phyloP scores from a whole-genome alignment of 2,329 filamentous ascomycete species.

The Dactylellina cionopaga region DNA sequence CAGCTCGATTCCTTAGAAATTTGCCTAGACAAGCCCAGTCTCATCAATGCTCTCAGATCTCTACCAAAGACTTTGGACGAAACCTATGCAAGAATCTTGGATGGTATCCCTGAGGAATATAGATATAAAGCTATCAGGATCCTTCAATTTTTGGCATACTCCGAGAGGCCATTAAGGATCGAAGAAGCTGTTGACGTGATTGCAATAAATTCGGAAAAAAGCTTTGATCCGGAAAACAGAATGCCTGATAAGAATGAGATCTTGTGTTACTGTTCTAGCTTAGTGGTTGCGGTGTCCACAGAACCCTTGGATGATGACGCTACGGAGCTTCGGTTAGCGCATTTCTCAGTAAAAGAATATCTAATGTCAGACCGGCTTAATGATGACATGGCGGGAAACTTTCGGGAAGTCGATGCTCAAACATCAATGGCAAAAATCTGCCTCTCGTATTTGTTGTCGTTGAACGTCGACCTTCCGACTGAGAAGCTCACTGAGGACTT shows the following conservation, averaged over 20 bases:
- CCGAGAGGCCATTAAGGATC: slow-evolving; percentile 54
- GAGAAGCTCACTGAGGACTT: slow-evolving; percentile 22
- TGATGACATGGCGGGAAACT: slow-evolving; percentile 27
- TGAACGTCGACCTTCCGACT: slow-evolving; percentile 8
- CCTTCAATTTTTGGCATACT: slow-evolving; percentile 57
- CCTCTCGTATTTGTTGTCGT: slow-evolving; percentile 55
- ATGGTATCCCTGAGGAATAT: slow-evolving; percentile 52
- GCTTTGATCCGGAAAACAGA: slow-evolving; percentile 43
- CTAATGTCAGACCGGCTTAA: slow-evolving; percentile 55
- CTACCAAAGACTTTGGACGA: slow-evolving; percentile 54
- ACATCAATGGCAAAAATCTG: slow-evolving; percentile 54
- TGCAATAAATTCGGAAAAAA: background rate
- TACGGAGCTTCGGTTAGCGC: slow-evolving; percentile 26
- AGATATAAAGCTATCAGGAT: slow-evolving; percentile 54
- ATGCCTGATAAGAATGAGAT: slow-evolving; percentile 54
- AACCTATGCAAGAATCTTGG: slow-evolving; percentile 57
- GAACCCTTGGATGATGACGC: background rate
- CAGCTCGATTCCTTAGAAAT: slow-evolving; percentile 57
- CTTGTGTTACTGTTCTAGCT: background rate
- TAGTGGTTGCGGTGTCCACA: slow-evolving; percentile 45
- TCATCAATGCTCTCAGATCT: slow-evolving; percentile 48
- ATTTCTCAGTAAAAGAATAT: slow-evolving; percentile 19
- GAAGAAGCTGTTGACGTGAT: slow-evolving; percentile 1
- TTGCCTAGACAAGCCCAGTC: slow-evolving; percentile 45
- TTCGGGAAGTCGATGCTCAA: slow-evolving; percentile 47